Base-by-base conservation (phyloP, 306 rosid genomes). In the Castanospermum australe region DNA sequence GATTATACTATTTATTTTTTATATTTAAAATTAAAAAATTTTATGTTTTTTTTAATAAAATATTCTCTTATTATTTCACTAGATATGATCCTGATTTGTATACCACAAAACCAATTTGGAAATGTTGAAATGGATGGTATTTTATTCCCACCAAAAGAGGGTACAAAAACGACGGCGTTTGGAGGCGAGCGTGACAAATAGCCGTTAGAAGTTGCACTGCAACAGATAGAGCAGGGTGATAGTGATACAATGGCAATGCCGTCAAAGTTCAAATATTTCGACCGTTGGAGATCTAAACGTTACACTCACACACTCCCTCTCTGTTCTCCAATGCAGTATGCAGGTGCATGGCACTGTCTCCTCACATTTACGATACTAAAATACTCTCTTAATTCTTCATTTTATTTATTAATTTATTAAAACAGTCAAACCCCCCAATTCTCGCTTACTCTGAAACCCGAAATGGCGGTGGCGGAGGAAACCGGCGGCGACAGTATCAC, bases 381-480 rank as follows among this genome's bases (percentile, higher is more conserved):
- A n/a, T n/a, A n/a, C n/a, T n/a, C n/a, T n/a, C n/a, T n/a, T n/a
- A n/a, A n/a, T n/a, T n/a, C n/a, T n/a, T n/a, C n/a, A n/a, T n/a
- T n/a, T n/a, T 74, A 44, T 74, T 67, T 21, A 8, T 47, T 4
- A 3, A 15, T 2, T 45, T 64, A 12, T 50, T 38, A 63, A 30
- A 15, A 21, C 41, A 38, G 44, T 42, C 42, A 70, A 51, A 79
- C 59, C 67, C 73, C 81, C 4, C 52, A 15, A 8, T 25, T 32
- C 41, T 24, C 67, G 24, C 42, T n/a, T 61, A 4, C 20, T 11
- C 52, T 18, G 54, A 6, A 8, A 22, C 55, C 6, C 18, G 22
- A 9, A 33, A 86, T 87, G 92, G 82, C 88, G 6, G 78, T 81
- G 79, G 74, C 82, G 5, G 98, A 86, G 45, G 92, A 82, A 84